Evolutionary conservation across 2,329 filamentous ascomycete species (phyloP).

Genomic region (Alternaria longipes): DNA sequence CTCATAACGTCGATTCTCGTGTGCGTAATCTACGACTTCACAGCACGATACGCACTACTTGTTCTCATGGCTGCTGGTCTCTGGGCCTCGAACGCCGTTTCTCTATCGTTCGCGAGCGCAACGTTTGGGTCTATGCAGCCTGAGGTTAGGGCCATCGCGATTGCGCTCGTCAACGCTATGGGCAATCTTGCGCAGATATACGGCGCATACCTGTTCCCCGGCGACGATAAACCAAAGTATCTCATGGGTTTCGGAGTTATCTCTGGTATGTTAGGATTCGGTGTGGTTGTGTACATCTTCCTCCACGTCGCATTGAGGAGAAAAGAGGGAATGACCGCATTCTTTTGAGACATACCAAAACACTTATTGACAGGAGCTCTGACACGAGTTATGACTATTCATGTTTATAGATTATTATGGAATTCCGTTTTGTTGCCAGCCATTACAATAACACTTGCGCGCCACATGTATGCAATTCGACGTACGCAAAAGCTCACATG

Average conservation of each 20-base stretch:
- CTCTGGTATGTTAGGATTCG: conserved; percentile 44
- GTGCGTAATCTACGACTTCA: conserved; percentile 60
- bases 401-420: background rate
- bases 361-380: background rate
- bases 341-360: conserved; percentile 3
- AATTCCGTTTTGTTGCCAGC: background rate
- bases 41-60: conserved; percentile 63
- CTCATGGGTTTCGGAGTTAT: conserved; percentile 42
- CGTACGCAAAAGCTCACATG: background rate
- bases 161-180: conserved; percentile 64
- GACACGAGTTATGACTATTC: background rate
- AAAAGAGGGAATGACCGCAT: conserved; percentile 29
- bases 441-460: background rate
- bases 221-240: conserved; percentile 58
- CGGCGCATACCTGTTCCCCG: conserved; percentile 63
- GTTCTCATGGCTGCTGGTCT: conserved; percentile 66
- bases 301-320: conserved; percentile 42
- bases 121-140: conserved; percentile 61
- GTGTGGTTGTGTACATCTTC: conserved; percentile 38
- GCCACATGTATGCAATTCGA: background rate
- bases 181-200: conserved; percentile 66
- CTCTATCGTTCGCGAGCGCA: conserved; percentile 62
- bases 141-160: conserved; percentile 61
- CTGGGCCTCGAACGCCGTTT: conserved; percentile 63
- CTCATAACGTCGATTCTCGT: conserved; percentile 53